Base-by-base conservation (phyloP, 1,139 yeast species). In the Taphrina communis region DNA sequence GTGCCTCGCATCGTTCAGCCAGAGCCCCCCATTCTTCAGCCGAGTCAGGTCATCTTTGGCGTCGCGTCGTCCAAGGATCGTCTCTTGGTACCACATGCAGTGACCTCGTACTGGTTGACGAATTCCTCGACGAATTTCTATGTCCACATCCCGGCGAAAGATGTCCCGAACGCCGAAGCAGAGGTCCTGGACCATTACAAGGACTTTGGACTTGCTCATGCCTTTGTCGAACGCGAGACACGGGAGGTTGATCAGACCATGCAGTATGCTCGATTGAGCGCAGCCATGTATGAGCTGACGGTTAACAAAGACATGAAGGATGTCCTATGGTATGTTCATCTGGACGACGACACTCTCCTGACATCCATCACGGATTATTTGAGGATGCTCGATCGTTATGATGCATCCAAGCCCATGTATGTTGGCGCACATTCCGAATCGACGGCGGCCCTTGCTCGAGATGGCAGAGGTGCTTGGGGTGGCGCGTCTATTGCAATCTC, bases 391-490 rank as follows among this genome's bases (percentile, higher is more conserved):
- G 60, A 56, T 41, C 9, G 12, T 7, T 56, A 56, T 25, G 60
- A 56, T 56, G 38, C 60, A 8, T n/a, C 31, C 50, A 9, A 39
- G 38, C 60, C 36, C 8, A 14, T 56, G 36, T 56, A 56, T 41
- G n/a, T 56, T 21, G 60, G 60, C 7, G 35, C 50, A 21, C 46
- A 38, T 12, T 39, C 60, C 36, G 60, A 56, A 19, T 38, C 60
- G 14, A 31, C 36, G 2, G 8, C 50, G 17, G 50, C 60, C n/a
- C 31, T 56, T 6, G 35, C 35, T 6, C 48, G 60, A n/a, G 60
- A 56, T 19, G 60, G 60, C 1, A 17, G 60, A 56, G 60, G 60
- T n/a, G 60, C 60, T 14, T 56, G 60, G 60, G 60, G 60, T 21
- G 60, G 60, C 9, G 60, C 60, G 1, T 39, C 50, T 19, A 56